A percentile compares a stretch with the other conserved stretches of the same genome.
These are phyloP conservation scores for Asterophora parasitica DNA, from an alignment of 768 basidiomycete species.

Conservation along the genomic window DNA sequence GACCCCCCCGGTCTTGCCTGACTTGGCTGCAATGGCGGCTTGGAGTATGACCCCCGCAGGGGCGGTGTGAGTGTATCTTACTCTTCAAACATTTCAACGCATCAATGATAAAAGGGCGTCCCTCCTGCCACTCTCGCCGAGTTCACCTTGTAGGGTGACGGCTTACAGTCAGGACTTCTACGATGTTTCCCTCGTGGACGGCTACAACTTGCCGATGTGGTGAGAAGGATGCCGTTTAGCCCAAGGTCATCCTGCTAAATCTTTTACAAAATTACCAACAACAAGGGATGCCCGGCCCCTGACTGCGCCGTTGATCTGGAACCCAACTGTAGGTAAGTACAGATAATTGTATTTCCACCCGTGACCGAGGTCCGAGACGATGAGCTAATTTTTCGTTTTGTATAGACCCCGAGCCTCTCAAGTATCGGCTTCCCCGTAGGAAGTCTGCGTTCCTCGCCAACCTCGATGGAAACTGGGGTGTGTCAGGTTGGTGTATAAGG, in stretches of 20 bases:
- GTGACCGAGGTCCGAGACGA: too few relatives aligned
- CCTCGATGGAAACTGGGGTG: slow-evolving; percentile 37
- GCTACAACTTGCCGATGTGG: slow-evolving; percentile 56
- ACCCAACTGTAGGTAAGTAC: slow-evolving; percentile 42
- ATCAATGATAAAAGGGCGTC: slow-evolving; percentile 33
- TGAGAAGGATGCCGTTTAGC: not conserved
- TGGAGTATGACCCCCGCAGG: slow-evolving; percentile 44
- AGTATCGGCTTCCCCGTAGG: slow-evolving; percentile 50
- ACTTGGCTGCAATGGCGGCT: slow-evolving; percentile 62
- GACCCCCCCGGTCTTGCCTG: too few relatives aligned
- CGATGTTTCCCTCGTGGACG: slow-evolving; percentile 65
- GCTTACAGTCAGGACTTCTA: slow-evolving; percentile 51
- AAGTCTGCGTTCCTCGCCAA: slow-evolving; percentile 51
- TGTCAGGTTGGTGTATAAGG: not conserved
- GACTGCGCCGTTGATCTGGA: slow-evolving; percentile 60
- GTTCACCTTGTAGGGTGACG: slow-evolving; percentile 46
- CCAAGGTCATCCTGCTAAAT: not conserved
- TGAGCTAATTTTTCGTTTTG: slow-evolving; percentile 1
- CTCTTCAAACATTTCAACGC: not conserved
- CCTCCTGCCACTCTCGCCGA: slow-evolving; percentile 67
- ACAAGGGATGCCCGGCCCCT: slow-evolving; percentile 47
- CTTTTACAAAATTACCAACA: slow-evolving; percentile 41
- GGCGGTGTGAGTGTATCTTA: slow-evolving; percentile 36
- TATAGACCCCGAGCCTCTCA: slow-evolving; percentile 44
- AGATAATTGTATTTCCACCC: too few relatives aligned